Evolutionary conservation across 1,139 yeast genomes (phyloP), one percentile per base, ranked within the genome.

Genomic region (Kurtzmaniella quercitrusa): DNA sequence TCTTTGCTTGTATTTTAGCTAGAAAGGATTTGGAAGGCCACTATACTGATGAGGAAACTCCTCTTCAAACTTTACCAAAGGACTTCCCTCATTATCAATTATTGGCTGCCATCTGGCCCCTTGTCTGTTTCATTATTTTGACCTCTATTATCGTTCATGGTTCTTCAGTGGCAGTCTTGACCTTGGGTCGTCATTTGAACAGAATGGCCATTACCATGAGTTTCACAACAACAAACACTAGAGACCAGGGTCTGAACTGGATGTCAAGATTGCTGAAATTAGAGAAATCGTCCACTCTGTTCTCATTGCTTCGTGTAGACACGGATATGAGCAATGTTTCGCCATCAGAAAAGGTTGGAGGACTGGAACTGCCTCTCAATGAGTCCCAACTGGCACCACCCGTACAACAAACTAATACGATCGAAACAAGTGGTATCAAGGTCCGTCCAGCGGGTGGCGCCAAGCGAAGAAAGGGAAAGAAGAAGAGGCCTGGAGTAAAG

Each of bases 141-240:
- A 78, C 95, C 0, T 90, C 97, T 2, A 93, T 93, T 55, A 70
- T 90, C 23, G 95, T 93, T 25, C 98, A 93, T 65, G 98, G 98
- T 12, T 91, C 98, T 0, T 90, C 97, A 0, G 96, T 93, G 39
- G 98, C 98, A 0, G 96, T 91, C 5, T 77, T 90, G 51, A 83
- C 94, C 0, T 73, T 93, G 42, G 98, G 98, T 43, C 86, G 83
- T 57, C 84, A 94, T 48, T 77, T 93, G 60, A 90, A 91, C 66
- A 83, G 95, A 49, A 85, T 93, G 85, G 89, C 96, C 5, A 82
- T 93, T 54, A 88, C 97, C 2, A 87, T 90, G 86, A 81, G 97
- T 0, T 85, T 88, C 60, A 90, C 96, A 18, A 60, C 66, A 15
- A 79, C 87, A 3, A 79, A 79, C 42, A 85, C 85, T 8, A 82